Evolutionary conservation across 257 asterid species (phyloP).

Genomic region (Gardenia jasminoides): DNA sequence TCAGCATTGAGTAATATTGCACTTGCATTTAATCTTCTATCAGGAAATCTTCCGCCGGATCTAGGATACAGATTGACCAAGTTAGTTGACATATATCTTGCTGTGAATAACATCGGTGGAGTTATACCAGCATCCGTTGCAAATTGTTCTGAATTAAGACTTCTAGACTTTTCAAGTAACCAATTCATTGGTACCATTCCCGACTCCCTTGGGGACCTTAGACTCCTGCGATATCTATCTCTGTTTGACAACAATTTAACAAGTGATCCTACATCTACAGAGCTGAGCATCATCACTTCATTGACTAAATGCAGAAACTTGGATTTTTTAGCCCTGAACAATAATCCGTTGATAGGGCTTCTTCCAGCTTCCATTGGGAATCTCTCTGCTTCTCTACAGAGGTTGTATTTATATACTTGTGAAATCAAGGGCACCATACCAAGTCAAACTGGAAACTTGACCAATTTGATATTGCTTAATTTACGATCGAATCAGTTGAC

Average conservation of each 20-base stretch:
- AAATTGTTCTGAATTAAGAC: neutral
- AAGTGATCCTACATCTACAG: neutral
- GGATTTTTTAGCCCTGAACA: neutral
- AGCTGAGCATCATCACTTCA: neutral
- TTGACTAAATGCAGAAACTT: neutral
- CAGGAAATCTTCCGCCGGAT: neutral
- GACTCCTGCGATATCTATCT: neutral
- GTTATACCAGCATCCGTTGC: constrained; percentile 16
- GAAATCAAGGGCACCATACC: neutral
- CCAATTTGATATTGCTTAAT: too few species aligned
- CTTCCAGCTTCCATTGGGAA: constrained; percentile 12
- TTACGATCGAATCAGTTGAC: too few species aligned
- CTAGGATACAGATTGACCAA: neutral
- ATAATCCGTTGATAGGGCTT: neutral
- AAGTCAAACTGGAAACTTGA: neutral
- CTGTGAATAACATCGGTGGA: neutral
- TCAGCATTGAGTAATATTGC: neutral
- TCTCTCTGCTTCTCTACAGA: neutral
- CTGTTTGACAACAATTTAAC: neutral
- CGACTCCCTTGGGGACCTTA: neutral
- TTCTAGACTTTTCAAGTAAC: neutral
- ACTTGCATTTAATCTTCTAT: neutral
- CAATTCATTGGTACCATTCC: neutral
- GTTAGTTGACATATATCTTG: neutral
- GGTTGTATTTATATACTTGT: neutral